Evolutionary conservation across 2,329 filamentous ascomycete genomes (phyloP).

Genomic region (Pseudogymnoascus sp.): DNA sequence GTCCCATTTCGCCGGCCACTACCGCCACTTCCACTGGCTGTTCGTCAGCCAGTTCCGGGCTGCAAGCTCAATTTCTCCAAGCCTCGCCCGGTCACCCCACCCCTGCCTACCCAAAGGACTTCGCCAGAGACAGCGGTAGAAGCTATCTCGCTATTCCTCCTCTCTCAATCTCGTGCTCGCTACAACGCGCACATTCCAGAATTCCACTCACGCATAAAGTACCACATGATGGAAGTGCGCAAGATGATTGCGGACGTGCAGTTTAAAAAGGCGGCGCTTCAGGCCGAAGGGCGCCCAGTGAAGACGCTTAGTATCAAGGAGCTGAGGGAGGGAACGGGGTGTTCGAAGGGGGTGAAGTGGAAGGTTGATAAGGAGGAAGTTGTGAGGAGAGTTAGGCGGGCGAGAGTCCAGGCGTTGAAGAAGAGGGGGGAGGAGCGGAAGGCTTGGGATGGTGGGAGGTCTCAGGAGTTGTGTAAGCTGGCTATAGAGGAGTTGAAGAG

Average conservation of each 20-base stretch:
- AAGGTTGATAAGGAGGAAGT: slow-evolving; percentile 1
- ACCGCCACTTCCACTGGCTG: background rate
- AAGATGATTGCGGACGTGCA: background rate
- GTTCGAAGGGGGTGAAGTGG: background rate
- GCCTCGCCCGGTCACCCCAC: background rate
- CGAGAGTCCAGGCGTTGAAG: background rate
- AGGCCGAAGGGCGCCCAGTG: background rate
- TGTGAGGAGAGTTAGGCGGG: background rate
- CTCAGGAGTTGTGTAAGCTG: slow-evolving; percentile 5
- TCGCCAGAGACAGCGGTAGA: background rate
- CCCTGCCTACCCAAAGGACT: background rate
- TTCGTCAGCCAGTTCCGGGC: background rate
- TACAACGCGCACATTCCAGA: background rate
- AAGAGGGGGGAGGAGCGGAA: background rate
- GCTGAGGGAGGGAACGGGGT: background rate
- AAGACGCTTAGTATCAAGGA: background rate
- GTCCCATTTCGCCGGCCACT: background rate
- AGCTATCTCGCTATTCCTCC: background rate
- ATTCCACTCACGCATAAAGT: background rate
- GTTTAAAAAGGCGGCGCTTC: background rate
- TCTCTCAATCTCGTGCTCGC: background rate
- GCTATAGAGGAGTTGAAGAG: background rate
- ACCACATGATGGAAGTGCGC: background rate
- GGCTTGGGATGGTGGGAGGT: background rate
- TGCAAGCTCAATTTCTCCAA: background rate